phyloP scores from a whole-genome alignment of 768 basidiomycete species.

The Trametes elegans region DNA sequence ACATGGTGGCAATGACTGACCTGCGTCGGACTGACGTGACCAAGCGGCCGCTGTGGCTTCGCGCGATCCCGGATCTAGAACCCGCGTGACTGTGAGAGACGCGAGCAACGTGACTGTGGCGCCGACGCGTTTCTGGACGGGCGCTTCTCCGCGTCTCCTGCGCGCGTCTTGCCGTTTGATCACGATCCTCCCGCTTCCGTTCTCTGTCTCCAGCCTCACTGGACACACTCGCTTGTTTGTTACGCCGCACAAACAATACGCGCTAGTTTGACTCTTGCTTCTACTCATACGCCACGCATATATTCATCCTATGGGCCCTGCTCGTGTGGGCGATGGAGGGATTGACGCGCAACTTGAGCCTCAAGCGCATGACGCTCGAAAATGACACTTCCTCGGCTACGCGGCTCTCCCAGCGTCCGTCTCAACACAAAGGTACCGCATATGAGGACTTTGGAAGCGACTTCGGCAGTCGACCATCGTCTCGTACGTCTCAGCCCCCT shows the following conservation, averaged over 20 bases:
- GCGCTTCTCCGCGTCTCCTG: slow-evolving; percentile 4
- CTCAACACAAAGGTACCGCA: not conserved
- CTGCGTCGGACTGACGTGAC: too few species aligned
- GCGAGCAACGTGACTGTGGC: slow-evolving; percentile 14
- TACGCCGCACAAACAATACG: not conserved
- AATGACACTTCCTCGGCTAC: slow-evolving; percentile 18
- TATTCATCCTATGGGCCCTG: too few species aligned
- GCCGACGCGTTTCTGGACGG: not conserved
- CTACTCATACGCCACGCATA: too few species aligned
- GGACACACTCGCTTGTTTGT: too few species aligned
- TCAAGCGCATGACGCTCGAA: slow-evolving; percentile 15
- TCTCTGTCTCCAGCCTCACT: not conserved
- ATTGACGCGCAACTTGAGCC: not conserved
- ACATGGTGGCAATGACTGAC: too few species aligned
- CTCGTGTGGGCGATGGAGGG: slow-evolving; percentile 19
- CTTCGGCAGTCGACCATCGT: slow-evolving; percentile 6
- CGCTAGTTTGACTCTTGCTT: not conserved
- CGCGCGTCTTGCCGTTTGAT: not conserved
- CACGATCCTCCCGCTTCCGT: not conserved
- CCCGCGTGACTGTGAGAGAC: not conserved
- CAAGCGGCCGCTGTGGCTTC: too few species aligned
- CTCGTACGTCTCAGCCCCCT: not conserved
- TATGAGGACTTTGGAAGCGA: slow-evolving; percentile 26
- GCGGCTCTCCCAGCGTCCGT: slow-evolving; percentile 7
- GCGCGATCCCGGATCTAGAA: too few species aligned